Evolutionary conservation across 129 eudicot species (phyloP).

Genomic region (Calendula officinalis): DNA sequence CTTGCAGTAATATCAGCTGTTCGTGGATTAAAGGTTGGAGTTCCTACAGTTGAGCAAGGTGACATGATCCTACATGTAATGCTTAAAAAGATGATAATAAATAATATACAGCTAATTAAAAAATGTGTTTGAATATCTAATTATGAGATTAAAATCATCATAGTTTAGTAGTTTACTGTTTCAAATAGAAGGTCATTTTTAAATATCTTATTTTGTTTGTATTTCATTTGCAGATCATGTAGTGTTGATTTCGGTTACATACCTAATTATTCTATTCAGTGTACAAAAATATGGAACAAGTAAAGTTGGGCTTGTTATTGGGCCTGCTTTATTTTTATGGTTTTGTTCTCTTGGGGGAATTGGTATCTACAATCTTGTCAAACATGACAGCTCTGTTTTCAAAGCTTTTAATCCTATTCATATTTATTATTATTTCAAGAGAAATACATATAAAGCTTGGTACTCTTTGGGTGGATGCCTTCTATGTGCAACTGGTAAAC

Average conservation of each 20-base stretch:
- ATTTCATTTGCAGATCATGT: constrained; percentile 62
- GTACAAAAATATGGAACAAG: constrained; percentile 95
- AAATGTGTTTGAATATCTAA: not conserved
- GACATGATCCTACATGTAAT: constrained; percentile 41
- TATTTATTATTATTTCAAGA: constrained; percentile 76
- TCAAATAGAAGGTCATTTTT: constrained; percentile 5
- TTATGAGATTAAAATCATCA: not conserved
- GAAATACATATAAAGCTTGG: constrained; percentile 88
- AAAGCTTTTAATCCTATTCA: constrained; percentile 88
- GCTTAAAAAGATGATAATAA: constrained; percentile 30
- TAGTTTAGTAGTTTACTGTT: too few species aligned
- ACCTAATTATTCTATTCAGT: constrained; percentile 80
- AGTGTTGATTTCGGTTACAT: constrained; percentile 85
- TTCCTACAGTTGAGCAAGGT: constrained; percentile 72
- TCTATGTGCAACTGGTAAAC: constrained; percentile 87
- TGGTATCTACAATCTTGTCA: constrained; percentile 86
- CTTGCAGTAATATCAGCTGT: constrained; percentile 91
- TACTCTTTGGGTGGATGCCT: constrained; percentile 94
- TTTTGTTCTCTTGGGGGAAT: constrained; percentile 87
- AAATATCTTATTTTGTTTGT: constrained; percentile 23
- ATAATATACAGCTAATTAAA: constrained; percentile 25
- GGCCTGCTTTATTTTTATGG: constrained; percentile 95
- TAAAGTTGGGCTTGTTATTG: constrained; percentile 90
- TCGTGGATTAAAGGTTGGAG: constrained; percentile 81
- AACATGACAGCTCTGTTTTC: constrained; percentile 68